Conservation (phyloP, 1,284 basidiomycete genomes). For the Farysia itapuensis region DNA sequence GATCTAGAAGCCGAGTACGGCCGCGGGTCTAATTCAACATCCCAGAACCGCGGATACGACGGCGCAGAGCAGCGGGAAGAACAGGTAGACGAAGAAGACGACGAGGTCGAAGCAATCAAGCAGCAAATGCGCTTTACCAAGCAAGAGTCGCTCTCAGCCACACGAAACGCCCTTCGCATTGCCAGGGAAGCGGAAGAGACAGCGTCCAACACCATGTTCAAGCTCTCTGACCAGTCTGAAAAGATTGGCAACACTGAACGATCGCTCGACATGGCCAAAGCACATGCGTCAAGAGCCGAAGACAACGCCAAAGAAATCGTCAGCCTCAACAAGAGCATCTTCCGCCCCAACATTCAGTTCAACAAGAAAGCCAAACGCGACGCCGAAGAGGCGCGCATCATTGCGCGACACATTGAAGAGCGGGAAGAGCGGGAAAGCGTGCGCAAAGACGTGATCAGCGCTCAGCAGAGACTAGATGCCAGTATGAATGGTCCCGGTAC, state of each 20-base stretch:
- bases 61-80: conserved; percentile 62
- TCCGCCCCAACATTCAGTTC: conserved; percentile 65
- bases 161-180: conserved; percentile 87
- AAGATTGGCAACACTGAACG: conserved; percentile 89
- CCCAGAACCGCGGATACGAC: conserved; percentile 25
- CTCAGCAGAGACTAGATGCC: conserved; percentile 79
- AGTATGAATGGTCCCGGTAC: conserved; percentile 63
- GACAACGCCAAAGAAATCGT: conserved; percentile 94
- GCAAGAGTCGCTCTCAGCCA: conserved; percentile 87
- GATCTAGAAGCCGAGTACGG: conserved; percentile 57
- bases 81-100: conserved; percentile 72
- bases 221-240: conserved; percentile 78
- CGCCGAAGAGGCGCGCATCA: conserved; percentile 84
- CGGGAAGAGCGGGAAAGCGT: conserved; percentile 69
- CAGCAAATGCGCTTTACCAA: conserved; percentile 86
- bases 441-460: conserved; percentile 71
- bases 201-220: conserved; percentile 79
- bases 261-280: conserved; percentile 90
- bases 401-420: conserved; percentile 85
- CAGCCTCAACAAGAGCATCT: conserved; percentile 90
- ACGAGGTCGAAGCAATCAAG: conserved; percentile 95
- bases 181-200: conserved; percentile 96
- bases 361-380: conserved; percentile 76
- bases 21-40: conserved; percentile 16
- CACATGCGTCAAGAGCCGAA: conserved; percentile 81